phyloP scores from a whole-genome alignment of 2,329 filamentous ascomycete species.

The Diaporthe helianthi region DNA sequence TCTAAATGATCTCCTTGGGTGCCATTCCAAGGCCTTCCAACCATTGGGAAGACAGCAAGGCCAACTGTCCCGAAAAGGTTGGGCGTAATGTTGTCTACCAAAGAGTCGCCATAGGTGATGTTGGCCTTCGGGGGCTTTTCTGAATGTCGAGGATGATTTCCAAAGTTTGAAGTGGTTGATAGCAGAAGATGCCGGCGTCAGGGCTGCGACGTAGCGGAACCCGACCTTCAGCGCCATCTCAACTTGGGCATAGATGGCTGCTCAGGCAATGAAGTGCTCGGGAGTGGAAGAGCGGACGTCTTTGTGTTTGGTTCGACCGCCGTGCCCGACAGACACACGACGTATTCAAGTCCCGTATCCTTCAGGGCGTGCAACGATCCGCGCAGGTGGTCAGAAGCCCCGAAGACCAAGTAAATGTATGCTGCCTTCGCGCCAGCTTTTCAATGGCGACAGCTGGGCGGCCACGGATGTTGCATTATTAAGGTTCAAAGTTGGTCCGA shows the following conservation, averaged over 20 bases:
- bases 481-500: constrained; percentile 54
- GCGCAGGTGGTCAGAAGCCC: constrained; percentile 48
- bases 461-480: constrained; percentile 48
- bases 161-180: constrained; percentile 50
- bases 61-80: constrained; percentile 53
- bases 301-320: constrained; percentile 39
- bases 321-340: constrained; percentile 52
- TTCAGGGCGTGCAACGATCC: constrained; percentile 51
- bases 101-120: constrained; percentile 44
- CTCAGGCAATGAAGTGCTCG: constrained; percentile 46
- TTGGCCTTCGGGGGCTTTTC: constrained; percentile 38
- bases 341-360: constrained; percentile 50
- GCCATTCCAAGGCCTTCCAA: constrained; percentile 40
- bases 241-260: constrained; percentile 53
- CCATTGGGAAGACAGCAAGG: constrained; percentile 50
- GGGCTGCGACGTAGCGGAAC: constrained; percentile 44
- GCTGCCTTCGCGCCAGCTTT: constrained; percentile 51
- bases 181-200: constrained; percentile 53
- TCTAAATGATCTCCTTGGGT: constrained; percentile 43
- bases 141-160: constrained; percentile 1
- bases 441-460: constrained; percentile 50
- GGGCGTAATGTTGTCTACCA: constrained; percentile 50
- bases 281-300: constrained; percentile 41
- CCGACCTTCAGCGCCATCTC: constrained; percentile 52
- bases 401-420: constrained; percentile 53